A percentile compares a stretch with the other conserved stretches of the same genome.
These are phyloP conservation scores for Amanita thiersii DNA, from an alignment of 768 basidiomycete genomes.

Conservation along the genomic window DNA sequence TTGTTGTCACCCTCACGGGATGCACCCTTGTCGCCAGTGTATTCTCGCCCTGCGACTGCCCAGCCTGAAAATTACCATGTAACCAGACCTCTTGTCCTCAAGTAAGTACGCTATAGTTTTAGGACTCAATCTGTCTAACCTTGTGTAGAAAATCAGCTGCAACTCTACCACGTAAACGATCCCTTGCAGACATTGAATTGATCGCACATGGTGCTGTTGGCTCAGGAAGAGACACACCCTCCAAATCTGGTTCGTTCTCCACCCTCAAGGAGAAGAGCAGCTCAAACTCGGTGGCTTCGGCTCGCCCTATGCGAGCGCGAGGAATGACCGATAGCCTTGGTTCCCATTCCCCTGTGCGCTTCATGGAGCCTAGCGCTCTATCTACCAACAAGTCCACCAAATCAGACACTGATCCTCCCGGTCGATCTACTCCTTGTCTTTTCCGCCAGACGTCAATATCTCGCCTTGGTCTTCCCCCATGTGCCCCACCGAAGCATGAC, in stretches of 20 bases:
- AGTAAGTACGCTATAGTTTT: conserved; percentile 11
- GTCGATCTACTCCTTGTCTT: conserved; percentile 24
- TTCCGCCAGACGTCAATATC: conserved; percentile 36
- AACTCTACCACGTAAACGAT: conserved; percentile 15
- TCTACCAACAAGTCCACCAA: conserved; percentile 10
- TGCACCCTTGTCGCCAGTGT: conserved; percentile 19
- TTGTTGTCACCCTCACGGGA: conserved; percentile 46
- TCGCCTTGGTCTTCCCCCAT: conserved; percentile 33
- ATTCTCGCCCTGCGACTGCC: conserved; percentile 1
- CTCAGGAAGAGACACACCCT: conserved; percentile 12
- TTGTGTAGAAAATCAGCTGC: conserved; percentile 20
- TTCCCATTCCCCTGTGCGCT: conserved; percentile 8
- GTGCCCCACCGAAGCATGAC: conserved; percentile 39
- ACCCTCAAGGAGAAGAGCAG: conserved; percentile 24
- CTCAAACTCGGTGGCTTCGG: conserved; percentile 10
- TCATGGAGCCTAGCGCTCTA: conserved; percentile 7
- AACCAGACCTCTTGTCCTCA: conserved; percentile 10
- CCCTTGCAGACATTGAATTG: not conserved
- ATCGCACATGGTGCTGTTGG: not conserved
- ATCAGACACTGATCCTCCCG: conserved; percentile 13
- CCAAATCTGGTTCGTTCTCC: conserved; percentile 22
- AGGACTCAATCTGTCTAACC: not conserved
- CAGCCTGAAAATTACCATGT: not conserved
- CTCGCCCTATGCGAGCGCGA: conserved; percentile 31
- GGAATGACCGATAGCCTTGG: conserved; percentile 42